Base-by-base conservation (phyloP, 805 yeast genomes). In the Zygosaccharomyces bisporus region DNA sequence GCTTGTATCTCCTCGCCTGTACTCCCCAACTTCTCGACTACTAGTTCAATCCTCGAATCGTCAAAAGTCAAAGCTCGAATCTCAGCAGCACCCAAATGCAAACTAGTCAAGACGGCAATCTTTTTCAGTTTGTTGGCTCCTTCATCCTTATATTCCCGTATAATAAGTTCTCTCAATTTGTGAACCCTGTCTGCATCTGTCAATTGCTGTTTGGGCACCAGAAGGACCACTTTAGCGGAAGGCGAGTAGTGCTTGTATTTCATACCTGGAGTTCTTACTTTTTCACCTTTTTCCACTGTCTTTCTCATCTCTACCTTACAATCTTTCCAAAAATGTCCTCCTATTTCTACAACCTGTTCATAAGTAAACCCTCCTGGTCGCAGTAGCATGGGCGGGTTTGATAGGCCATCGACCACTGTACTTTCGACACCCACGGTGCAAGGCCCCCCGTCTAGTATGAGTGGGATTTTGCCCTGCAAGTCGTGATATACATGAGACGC, bases 171-270 rank as follows among this genome's bases (percentile, higher is more conserved):
- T n/a, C 45, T 34, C 12, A 77, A 53, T 1, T 68, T 72, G 1
- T 47, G 39, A 2, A 46, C 6, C 9, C 56, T 58, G 1, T 45
- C 47, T 4, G 41, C 27, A 1, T 30, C 24, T 19, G 52, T 52
- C 0, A 81, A 76, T 44, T 76, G 70, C 0, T 70, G 71, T 38
- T 78, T 70, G 19, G 78, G 73, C 18, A 71, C 64, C 50, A 88
- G 79, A 4, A 90, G 64, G 0, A 84, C 69, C 3, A 93, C 98
- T 46, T 76, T 79, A 0, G 97, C 96, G 1, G 75, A 75, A 3
- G 99, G 99, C 0, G 96, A 86, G 63, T 93, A 93, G 63, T 93
- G 99, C 54, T 86, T 81, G 62, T 93, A 93, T 60, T 93, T 93
- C 99, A 93, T 93, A 0, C 99, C 99, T 0, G 99, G 99, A 0